Evolutionary conservation across 352 stramenopile species (phyloP), one percentile per base, ranked within the genome.

Genomic region (Globisporangium camurandrum): DNA sequence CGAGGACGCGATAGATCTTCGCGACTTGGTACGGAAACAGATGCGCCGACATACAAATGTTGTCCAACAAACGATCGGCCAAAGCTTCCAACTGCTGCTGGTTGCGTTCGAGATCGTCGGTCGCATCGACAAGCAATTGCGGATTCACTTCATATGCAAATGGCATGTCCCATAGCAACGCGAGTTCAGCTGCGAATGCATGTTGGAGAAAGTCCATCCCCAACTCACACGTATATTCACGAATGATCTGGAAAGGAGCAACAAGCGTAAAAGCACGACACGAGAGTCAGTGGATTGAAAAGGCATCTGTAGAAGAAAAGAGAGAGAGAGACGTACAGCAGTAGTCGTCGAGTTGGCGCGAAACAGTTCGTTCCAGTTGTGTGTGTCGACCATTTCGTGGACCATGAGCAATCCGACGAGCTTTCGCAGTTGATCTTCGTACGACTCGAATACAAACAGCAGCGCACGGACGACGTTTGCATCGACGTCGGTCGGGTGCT

Each of bases 301-400:
- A 11, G 3, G 30, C 30, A 34, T 34, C 9, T 34, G 11, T 3
- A 28, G 11, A 45, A 0, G 16, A 2, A 26, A 2, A 45, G 2
- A 27, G 9, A 24, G 20, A 26, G 17, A 4, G 17, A 19, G 16
- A 23, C 69, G 46, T 55, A 80, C 72, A 28, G 76, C 78, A 16
- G 78, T 89, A 11, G 72, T 77, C 43, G 75, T 59, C 54, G 78
- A 89, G 54, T 87, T 89, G 56, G 78, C 78, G 59, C 78, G 75
- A 53, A 89, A 89, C 44, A 89, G 71, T 49, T 89, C 75, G 67
- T 85, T 87, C 78, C 78, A 89, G 59, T 89, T 87, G 42, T 75
- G 53, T 40, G 78, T 89, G 54, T 77, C 71, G 49, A 83, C 62
- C 78, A 89, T 89, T 54, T 89, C 78, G 26, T 66, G 69, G 46